Percentiles rank a stretch among this genome's conserved stretches.
Conservation (phyloP, 176 grass and related monocot species). For the Cenchrus purpureus region DNA sequence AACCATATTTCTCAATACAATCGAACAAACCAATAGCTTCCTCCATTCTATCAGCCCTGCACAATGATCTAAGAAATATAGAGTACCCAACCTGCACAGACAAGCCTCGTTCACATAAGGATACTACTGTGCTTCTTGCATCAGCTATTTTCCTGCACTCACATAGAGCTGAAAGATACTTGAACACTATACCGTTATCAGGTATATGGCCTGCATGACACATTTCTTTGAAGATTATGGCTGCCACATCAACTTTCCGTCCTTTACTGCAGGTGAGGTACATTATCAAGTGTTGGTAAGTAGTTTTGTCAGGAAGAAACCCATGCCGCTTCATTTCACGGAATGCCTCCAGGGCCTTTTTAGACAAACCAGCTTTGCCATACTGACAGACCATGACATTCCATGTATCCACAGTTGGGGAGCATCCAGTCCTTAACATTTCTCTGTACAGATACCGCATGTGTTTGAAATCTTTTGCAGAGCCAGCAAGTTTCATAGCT, state of each 20-base stretch:
- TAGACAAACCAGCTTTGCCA: constrained; percentile 78
- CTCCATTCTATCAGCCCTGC: constrained; percentile 63
- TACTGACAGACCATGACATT: constrained; percentile 88
- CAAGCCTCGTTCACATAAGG: constrained; percentile 71
- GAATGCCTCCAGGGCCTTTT: constrained; percentile 68
- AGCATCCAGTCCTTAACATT: constrained; percentile 65
- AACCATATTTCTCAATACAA: constrained; percentile 60
- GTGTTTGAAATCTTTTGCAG: constrained; percentile 85
- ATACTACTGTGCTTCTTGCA: constrained; percentile 57
- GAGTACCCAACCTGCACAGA: constrained; percentile 58
- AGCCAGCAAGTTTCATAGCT: constrained; percentile 85
- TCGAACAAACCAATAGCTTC: constrained; percentile 60
- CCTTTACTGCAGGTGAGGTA: constrained; percentile 77
- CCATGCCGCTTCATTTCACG: constrained; percentile 63
- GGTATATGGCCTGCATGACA: constrained; percentile 53
- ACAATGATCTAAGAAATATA: constrained; percentile 72
- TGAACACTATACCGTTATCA: constrained; percentile 54
- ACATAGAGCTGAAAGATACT: constrained; percentile 74
- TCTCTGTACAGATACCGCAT: constrained; percentile 83
- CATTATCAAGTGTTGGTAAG: constrained; percentile 75
- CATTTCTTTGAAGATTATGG: constrained; percentile 84
- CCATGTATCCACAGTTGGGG: constrained; percentile 71
- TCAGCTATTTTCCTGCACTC: constrained; percentile 63
- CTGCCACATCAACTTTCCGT: constrained; percentile 62
- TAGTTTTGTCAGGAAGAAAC: constrained; percentile 60